Evolutionary conservation across 1,284 basidiomycete species (phyloP), one percentile per base, ranked within the genome.

Genomic region (Malassezia equina): DNA sequence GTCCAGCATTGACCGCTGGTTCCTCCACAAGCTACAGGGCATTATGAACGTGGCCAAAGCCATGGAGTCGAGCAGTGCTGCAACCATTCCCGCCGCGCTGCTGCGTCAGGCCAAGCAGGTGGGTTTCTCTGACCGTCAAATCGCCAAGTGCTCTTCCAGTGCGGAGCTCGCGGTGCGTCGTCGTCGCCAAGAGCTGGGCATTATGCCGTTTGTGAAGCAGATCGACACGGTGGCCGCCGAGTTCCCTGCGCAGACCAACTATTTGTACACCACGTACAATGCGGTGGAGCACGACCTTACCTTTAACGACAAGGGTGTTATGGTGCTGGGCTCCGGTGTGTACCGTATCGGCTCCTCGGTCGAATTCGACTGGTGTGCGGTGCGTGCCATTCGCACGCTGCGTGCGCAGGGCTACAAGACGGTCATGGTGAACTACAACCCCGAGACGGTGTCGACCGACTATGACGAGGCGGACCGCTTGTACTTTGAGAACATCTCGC

Each of bases 341-440:
- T 98, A 98, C 78, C 86, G 94, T 55, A 98, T 98, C 67, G 93
- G 94, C 31, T 95, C 90, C 1, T 95, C 90, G 1, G 94, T 98
- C 76, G 94, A 98, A 78, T 98, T 98, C 77, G 93, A 98, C 76
- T 98, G 93, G 94, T 98, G 93, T 77, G 93, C 93, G 17, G 94
- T 98, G 47, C 85, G 91, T 48, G 90, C 91, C 25, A 95, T 96
- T 76, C 81, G 93, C 63, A 96, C 93, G 1, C 80, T 98, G 39
- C 88, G 93, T 56, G 86, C 93, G 41, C 85, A 87, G 71, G 90
- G 90, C n/a, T 80, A 89, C 61, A 90, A 89, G 71, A 96, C 94
- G 7, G 84, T 96, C 78, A 98, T 96, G 94, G 87, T 98, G 78
- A 98, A 96, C 79, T 96, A 96, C 78, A 96, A 96, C 76, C 93